Evolutionary conservation across 2,329 filamentous ascomycete genomes (phyloP).

Genomic region (Bipolaris oryzae): DNA sequence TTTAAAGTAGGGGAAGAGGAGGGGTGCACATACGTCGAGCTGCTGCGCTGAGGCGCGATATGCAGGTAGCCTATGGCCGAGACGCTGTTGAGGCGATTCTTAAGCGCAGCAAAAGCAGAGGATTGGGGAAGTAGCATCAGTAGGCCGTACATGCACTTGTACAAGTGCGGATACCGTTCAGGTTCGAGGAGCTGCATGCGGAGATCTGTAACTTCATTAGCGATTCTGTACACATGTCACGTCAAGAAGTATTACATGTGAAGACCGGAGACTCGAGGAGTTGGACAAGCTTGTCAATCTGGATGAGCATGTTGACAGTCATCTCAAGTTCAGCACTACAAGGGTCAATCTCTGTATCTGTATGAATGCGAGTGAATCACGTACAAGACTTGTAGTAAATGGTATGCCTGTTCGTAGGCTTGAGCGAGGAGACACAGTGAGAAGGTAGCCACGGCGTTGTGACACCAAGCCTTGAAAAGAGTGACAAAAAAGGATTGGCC

Average conservation of each 20-base stretch:
- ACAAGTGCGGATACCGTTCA: conserved; percentile 91
- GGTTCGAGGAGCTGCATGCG: conserved; percentile 94
- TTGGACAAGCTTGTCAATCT: conserved; percentile 98
- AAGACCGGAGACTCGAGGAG: conserved; percentile 96
- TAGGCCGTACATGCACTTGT: conserved; percentile 96
- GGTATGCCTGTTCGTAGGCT: conserved; percentile 97
- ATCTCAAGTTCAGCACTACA: conserved; percentile 93
- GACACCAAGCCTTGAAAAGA: conserved; percentile 95
- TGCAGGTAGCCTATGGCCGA: conserved; percentile 96
- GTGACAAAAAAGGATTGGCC: conserved; percentile 95
- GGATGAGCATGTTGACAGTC: conserved; percentile 98
- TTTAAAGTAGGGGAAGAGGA: conserved; percentile 45
- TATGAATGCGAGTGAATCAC: conserved; percentile 33
- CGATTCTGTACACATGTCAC: conserved; percentile 15
- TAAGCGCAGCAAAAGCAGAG: conserved; percentile 92
- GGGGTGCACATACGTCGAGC: conserved; percentile 67
- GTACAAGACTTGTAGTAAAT: conserved; percentile 92
- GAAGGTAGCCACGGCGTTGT: conserved; percentile 97
- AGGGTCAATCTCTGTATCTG: conserved; percentile 27
- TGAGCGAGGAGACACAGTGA: conserved; percentile 94
- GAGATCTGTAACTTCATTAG: conserved; percentile 66
- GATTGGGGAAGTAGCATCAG: conserved; percentile 99
- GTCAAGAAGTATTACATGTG: conserved; percentile 69
- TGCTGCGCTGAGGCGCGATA: conserved; percentile 69
- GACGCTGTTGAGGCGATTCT: conserved; percentile 95